Base-by-base conservation (phyloP, 2,329 filamentous ascomycete species). In the Cladosporium sp. region DNA sequence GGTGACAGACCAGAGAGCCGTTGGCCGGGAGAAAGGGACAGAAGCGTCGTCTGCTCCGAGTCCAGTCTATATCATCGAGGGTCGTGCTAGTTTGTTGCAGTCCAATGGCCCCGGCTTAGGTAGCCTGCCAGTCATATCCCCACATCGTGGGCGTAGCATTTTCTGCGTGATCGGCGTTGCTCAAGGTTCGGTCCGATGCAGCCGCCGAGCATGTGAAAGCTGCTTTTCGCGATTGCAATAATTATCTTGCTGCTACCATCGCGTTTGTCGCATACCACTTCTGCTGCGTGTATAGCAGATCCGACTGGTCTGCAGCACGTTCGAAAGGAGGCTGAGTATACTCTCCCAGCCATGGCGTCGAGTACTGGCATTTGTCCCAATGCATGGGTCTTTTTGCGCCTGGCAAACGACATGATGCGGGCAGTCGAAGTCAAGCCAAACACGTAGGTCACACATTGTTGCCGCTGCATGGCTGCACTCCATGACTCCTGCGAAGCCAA, bases 351-450 rank as follows among this genome's bases (percentile, higher is more conserved):
- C 37, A 58, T 58, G 55, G 47, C 38, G n/a, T 28, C 43, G 25
- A 43, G 38, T 47, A 51, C 38, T 58, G 55, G 55, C 28, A 58
- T 58, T 22, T 47, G 20, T 14, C 55, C 55, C 49, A 58, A 51
- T 36, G 37, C 43, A n/a, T 58, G 49, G 47, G 74, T 84, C 57
- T 79, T 81, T 62, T 70, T 85, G 59, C 80, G 81, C 59, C 79
- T 85, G 28, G 81, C 85, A 14, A 86, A 83, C 12, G 84, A 84
- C 62, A 73, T 79, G 55, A 75, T 81, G 58, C 84, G 82, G 68
- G 75, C 87, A 60, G 70, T 84, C 58, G 80, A 86, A 65, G 76
- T 87, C 63, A 75, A 79, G 58, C 84, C 85, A 55, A 83, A 88
- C 72, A 84, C 83, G 84, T 88, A 83, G 72, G 85, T 84, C 62